Evolutionary conservation across 2,329 filamentous ascomycete genomes (phyloP), one percentile per base, ranked within the genome.

Genomic region (Golovinomyces cichoracearum): DNA sequence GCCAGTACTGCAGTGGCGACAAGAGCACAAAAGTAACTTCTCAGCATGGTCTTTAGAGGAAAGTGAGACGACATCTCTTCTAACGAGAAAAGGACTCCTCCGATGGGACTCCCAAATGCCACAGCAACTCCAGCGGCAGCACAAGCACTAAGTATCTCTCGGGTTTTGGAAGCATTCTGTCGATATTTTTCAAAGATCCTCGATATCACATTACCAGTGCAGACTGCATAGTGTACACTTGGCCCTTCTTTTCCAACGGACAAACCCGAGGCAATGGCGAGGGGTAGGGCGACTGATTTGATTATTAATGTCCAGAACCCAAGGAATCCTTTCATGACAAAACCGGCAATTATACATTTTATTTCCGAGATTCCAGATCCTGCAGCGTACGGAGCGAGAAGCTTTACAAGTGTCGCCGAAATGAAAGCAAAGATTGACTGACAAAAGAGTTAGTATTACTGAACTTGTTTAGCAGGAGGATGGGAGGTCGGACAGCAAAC

Each of bases 221-320:
- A 95, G 5, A 95, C 90, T 3, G 90, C 90, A 61, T 95, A 98
- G 63, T 98, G 90, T n/a, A 98, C 90, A 63, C 86, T 94, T 0
- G 90, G 90, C 0, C 90, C 90, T 65, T 98, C 90, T 61, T 98
- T 98, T 49, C 90, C 90, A 12, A 98, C 85, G 0, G 85, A 93
- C 22, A 98, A 67, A 1, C 90, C 90, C 1, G 86, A 94, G 12
- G 82, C 86, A 61, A 98, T 98, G 40, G 88, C 83, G 41, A 98
- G 68, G 1, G 90, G 90, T 45, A 98, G 68, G 22, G 81, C 83
- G 49, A 95, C 74, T 0, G 85, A 93, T 65, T 98, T 98, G 66
- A 98, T 95, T 51, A 90, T 63, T 27, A 98, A 68, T 4, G 90
- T 95, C 74, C 84, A 85, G 57, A 80, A 79, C 19, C 88, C 85